These are phyloP conservation scores for Eleusine coracana DNA, from an alignment of 176 grass and related monocot genomes.

Conservation along the genomic window DNA sequence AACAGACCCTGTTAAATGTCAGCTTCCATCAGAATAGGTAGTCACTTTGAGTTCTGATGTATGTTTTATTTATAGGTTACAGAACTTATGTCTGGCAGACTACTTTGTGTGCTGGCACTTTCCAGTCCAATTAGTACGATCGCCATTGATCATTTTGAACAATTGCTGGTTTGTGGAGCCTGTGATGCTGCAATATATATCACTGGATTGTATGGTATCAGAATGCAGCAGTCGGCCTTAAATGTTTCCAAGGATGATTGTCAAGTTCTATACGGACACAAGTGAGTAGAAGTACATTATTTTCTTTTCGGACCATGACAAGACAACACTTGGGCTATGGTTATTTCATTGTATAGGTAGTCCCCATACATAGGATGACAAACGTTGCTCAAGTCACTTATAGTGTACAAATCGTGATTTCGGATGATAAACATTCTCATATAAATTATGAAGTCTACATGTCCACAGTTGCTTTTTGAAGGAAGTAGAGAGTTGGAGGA, in stretches of 20 bases:
- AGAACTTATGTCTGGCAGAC: constrained; percentile 33
- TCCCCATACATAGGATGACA: not conserved
- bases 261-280: constrained; percentile 34
- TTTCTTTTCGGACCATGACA: not conserved
- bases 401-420: not conserved
- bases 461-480: too few relatives aligned
- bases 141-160: constrained; percentile 24
- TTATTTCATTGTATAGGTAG: not conserved
- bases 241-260: constrained; percentile 21
- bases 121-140: constrained; percentile 21
- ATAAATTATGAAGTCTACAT: too few relatives aligned
- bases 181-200: constrained; percentile 32
- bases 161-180: constrained; percentile 34
- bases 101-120: constrained; percentile 21
- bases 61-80: constrained; percentile 20
- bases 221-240: not conserved
- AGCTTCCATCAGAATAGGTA: not conserved
- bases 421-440: too few relatives aligned
- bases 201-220: constrained; percentile 6
- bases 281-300: not conserved
- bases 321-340: not conserved
- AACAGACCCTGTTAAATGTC: not conserved
- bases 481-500: too few relatives aligned
- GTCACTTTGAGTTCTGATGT: too few relatives aligned
- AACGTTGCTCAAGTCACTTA: not conserved